Conservation (phyloP, 2,329 filamentous ascomycete species). For the Akanthomyces muscarius region DNA sequence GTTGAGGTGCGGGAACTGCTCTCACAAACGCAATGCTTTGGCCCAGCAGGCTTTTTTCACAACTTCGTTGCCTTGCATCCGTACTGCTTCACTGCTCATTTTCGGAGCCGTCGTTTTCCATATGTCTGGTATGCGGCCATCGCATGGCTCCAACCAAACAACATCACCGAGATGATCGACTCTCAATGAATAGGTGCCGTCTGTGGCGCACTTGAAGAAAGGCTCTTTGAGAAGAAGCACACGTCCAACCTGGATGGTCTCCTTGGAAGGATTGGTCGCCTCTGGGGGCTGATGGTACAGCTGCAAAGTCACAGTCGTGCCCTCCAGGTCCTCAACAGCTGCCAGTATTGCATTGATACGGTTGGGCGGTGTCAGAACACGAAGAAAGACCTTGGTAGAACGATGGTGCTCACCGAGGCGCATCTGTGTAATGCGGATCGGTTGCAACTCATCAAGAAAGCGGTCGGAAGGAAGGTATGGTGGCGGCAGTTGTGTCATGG, state of each 20-base stretch:
- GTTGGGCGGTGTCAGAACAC: conserved; percentile 21
- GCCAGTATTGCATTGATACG: conserved; percentile 23
- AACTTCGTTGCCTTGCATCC: conserved; percentile 33
- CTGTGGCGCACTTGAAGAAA: conserved; percentile 40
- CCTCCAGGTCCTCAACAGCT: conserved; percentile 38
- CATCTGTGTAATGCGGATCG: neutral
- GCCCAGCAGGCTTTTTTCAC: conserved; percentile 27
- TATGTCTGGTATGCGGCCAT: conserved; percentile 36
- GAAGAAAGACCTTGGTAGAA: conserved; percentile 21
- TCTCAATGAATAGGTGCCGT: conserved; percentile 41
- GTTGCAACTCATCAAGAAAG: neutral
- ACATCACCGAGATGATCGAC: conserved; percentile 52
- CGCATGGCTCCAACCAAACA: conserved; percentile 31
- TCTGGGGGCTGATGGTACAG: conserved; percentile 41
- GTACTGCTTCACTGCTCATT: conserved; percentile 21
- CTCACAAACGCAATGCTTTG: conserved; percentile 31
- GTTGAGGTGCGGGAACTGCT: neutral
- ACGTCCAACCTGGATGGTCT: conserved; percentile 32
- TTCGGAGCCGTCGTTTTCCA: conserved; percentile 28
- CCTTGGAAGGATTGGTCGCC: conserved; percentile 27
- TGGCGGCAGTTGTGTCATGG: neutral
- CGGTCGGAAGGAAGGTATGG: neutral
- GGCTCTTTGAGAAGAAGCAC: conserved; percentile 50
- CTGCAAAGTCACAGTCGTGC: conserved; percentile 33
- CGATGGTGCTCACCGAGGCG: conserved; percentile 12